phyloP scores from a whole-genome alignment of 2,329 filamentous ascomycete species.

The Pseudogymnoascus sp. region DNA sequence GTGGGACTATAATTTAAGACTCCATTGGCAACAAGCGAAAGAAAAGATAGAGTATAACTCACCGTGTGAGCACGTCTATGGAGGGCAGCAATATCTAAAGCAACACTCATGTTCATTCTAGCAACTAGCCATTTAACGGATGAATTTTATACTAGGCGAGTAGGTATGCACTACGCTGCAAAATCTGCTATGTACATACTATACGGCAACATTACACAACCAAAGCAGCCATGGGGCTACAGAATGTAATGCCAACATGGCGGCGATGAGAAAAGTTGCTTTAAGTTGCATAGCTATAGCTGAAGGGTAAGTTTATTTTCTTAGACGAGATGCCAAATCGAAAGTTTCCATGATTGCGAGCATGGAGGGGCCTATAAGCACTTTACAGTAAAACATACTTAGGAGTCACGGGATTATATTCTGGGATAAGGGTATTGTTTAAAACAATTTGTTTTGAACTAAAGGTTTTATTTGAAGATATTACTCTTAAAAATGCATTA shows the following conservation, averaged over 20 bases:
- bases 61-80: background rate
- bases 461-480: background rate
- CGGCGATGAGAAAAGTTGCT: background rate
- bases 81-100: background rate
- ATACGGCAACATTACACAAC: background rate
- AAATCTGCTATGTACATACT: background rate
- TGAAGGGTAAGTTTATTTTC: no score
- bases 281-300: no score
- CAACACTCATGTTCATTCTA: background rate
- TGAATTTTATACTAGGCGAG: background rate
- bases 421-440: background rate
- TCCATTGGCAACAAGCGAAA: background rate
- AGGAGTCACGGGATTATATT: background rate
- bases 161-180: background rate
- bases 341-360: background rate
- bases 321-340: no score
- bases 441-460: no score
- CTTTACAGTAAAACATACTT: background rate
- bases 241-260: background rate
- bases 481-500: background rate
- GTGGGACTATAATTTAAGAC: background rate
- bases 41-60: background rate
- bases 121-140: background rate
- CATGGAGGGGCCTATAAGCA: background rate
- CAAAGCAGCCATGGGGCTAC: background rate